Conservation (phyloP, 2,329 filamentous ascomycete genomes). For the Alternaria triticimaculans region DNA sequence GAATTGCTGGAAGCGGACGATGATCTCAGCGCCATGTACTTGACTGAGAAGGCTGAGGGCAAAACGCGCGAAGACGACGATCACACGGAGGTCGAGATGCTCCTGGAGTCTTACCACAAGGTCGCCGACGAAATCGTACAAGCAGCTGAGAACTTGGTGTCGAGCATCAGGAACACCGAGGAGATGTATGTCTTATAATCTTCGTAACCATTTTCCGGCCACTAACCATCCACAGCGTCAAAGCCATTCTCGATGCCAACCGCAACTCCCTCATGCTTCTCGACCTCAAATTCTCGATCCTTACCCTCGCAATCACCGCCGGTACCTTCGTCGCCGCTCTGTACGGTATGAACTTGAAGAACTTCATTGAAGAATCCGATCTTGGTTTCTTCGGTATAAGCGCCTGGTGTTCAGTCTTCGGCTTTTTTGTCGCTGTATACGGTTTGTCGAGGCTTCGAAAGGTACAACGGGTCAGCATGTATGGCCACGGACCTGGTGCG, state of each 20-base stretch:
- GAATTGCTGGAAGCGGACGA: conserved; percentile 96
- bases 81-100: conserved; percentile 95
- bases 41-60: conserved; percentile 84
- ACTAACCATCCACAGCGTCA: conserved; percentile 66
- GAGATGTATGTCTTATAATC: conserved; percentile 77
- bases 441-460: conserved; percentile 83
- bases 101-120: conserved; percentile 97
- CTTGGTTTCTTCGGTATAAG: conserved; percentile 84
- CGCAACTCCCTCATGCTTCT: conserved; percentile 97
- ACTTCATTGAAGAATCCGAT: conserved; percentile 94
- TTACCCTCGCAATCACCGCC: conserved; percentile 90
- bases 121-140: conserved; percentile 98
- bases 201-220: not conserved
- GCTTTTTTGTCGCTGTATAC: conserved; percentile 79
- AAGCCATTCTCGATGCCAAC: conserved; percentile 96
- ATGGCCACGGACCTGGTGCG: conserved; percentile 54
- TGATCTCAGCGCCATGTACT: conserved; percentile 91
- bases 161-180: conserved; percentile 95
- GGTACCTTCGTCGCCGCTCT: conserved; percentile 96
- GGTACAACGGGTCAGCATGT: conserved; percentile 90
- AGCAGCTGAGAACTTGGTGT: conserved; percentile 89
- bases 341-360: conserved; percentile 99
- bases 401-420: conserved; percentile 72
- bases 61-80: conserved; percentile 78
- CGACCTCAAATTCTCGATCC: conserved; percentile 94